Evolutionary conservation across 768 basidiomycete genomes (phyloP), one percentile per base, ranked within the genome.

Genomic region (Chlorophyllum brunneum): DNA sequence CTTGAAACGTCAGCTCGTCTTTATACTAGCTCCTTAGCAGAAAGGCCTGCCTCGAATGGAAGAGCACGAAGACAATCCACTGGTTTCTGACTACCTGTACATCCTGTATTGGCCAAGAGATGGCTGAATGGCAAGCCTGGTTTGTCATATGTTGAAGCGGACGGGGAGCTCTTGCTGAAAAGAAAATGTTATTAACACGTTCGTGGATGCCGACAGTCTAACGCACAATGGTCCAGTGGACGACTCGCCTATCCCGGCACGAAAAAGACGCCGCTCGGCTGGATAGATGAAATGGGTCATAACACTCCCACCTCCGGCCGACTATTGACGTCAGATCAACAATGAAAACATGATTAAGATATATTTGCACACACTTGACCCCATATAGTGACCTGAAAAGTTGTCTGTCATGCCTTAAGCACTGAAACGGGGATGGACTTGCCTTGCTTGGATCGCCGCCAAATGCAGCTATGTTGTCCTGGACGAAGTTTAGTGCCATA

Each of bases 401-500:
- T 31, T 29, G 4, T 16, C 16, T 26, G 37, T 50, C 18, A 51
- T 15, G 22, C 13, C n/a, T 47, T 18, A 26, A n/a, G 13, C 22
- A 26, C 31, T 0, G 13, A 22, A 42, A 36, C 5, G 33, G 11
- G 22, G 23, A 20, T 5, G 22, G 5, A 50, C 59, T 24, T 59
- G 73, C 81, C 34, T 52, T 52, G 34, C 67, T 82, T 85, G 10
- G 65, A 56, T 85, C 79, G 1, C 85, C 85, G 11, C 84, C 84
- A 59, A 88, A 88, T 3, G 74, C 73, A 3, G 69, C 75, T 15
- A 87, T 80, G 58, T 88, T 84, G n/a, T 82, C 69, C 55, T 85
- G 77, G 0, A 88, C 66, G 63, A 85, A 88, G 13, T 67, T 57
- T 0, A 90, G 64, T 0, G 83, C 83, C 27, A 72, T 67, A 1